Conservation (phyloP, 441 rosid species). For the Adansonia grandidieri region DNA sequence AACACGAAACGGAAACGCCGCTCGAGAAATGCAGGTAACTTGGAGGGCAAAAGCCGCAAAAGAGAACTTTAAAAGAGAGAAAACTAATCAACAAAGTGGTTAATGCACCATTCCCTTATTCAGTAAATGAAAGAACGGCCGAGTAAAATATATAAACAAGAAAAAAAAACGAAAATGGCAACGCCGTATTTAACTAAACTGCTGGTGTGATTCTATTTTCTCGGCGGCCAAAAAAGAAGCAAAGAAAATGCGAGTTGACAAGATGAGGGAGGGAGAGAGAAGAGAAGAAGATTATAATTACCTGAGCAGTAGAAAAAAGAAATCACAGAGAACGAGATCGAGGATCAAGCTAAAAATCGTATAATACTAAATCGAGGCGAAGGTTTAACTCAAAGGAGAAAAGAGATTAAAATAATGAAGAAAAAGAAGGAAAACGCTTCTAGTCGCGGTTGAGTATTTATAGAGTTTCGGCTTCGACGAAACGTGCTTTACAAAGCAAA, state of each 20-base stretch:
- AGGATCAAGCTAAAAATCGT: slow-evolving; percentile 36
- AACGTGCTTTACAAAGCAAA: slow-evolving; percentile 29
- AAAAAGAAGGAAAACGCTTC: neutral
- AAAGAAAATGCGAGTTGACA: neutral
- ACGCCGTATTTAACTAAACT: neutral
- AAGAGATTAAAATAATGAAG: neutral
- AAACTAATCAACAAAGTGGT: neutral
- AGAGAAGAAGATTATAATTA: neutral
- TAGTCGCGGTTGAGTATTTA: slow-evolving; percentile 30
- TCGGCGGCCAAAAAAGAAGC: slow-evolving; percentile 32
- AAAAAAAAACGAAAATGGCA: neutral
- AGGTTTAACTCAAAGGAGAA: slow-evolving; percentile 19
- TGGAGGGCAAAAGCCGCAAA: neutral
- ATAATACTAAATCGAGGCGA: slow-evolving; percentile 17
- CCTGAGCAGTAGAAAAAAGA: slow-evolving; percentile 16
- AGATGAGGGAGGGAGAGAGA: neutral
- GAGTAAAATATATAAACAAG: neutral
- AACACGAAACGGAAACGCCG: slow-evolving; percentile 18
- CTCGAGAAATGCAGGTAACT: slow-evolving; percentile 13
- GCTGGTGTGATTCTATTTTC: slow-evolving; percentile 27
- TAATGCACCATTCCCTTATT: slow-evolving; percentile 18
- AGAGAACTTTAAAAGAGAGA: neutral
- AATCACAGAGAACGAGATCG: slow-evolving; percentile 40
- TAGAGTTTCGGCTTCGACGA: slow-evolving; percentile 34
- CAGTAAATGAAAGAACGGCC: neutral